Evolutionary conservation across 1,284 basidiomycete genomes (phyloP).

Genomic region (Cystobasidium pallidum): DNA sequence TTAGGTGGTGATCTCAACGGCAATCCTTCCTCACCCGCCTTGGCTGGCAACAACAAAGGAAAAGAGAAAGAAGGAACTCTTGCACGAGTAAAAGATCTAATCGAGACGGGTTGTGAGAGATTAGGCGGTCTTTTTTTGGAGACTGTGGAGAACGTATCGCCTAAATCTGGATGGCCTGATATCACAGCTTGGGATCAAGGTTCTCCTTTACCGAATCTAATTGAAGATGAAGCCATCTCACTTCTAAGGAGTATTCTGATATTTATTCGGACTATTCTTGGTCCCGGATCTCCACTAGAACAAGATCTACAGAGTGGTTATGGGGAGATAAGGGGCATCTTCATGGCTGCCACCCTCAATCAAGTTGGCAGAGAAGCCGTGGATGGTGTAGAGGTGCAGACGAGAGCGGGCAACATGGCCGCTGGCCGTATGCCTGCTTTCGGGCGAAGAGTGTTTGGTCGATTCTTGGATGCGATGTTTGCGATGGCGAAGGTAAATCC

Average conservation of each 20-base stretch:
- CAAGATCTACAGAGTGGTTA: constrained; percentile 43
- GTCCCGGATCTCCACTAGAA: constrained; percentile 15
- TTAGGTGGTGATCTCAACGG: not conserved
- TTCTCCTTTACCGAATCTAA: constrained; percentile 24
- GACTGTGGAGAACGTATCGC: constrained; percentile 24
- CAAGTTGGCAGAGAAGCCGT: constrained; percentile 43
- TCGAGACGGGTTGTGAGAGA: constrained; percentile 33
- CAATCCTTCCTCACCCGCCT: not conserved
- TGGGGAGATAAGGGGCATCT: constrained; percentile 38
- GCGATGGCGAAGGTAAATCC: constrained; percentile 36
- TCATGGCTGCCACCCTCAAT: constrained; percentile 41
- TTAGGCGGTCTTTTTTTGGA: constrained; percentile 31
- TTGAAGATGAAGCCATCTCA: constrained; percentile 23
- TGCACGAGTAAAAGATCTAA: constrained; percentile 26
- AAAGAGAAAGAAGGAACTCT: constrained; percentile 41
- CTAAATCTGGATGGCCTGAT: constrained; percentile 38
- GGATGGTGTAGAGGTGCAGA: constrained; percentile 41
- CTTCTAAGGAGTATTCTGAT: constrained; percentile 9
- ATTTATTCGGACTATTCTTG: constrained; percentile 32
- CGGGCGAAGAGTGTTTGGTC: constrained; percentile 34
- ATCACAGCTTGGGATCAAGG: constrained; percentile 40
- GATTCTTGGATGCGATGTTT: constrained; percentile 44
- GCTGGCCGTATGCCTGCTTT: constrained; percentile 25
- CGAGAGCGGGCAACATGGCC: constrained; percentile 17
- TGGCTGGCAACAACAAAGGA: constrained; percentile 13